These are phyloP conservation scores for Psilocybe cubensis DNA, from an alignment of 768 basidiomycete genomes.

Conservation along the genomic window DNA sequence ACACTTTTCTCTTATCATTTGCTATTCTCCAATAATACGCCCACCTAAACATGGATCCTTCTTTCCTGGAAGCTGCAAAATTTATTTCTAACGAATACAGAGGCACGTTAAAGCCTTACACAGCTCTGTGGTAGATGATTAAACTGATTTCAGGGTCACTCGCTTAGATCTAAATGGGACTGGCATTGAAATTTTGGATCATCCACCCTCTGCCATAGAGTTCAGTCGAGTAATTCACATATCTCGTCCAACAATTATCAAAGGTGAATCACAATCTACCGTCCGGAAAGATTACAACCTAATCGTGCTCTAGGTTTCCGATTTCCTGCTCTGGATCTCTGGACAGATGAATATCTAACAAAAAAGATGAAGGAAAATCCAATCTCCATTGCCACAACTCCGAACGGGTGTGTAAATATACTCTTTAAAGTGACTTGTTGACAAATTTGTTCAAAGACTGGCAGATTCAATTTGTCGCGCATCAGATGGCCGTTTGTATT, in stretches of 20 bases:
- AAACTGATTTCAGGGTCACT: background rate
- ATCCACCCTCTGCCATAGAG: conserved; percentile 67
- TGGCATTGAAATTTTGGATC: conserved; percentile 49
- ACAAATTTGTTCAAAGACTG: conserved; percentile 45
- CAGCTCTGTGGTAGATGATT: background rate
- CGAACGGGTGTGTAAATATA: conserved; percentile 65
- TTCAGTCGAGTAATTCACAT: conserved; percentile 71
- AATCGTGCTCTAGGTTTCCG: conserved; percentile 43
- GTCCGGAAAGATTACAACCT: background rate
- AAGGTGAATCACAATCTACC: conserved; percentile 44
- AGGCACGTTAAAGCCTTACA: conserved; percentile 30
- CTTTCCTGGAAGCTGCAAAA: background rate
- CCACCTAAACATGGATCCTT: background rate
- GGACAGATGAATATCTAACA: conserved; percentile 69
- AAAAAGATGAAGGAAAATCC: conserved; percentile 51
- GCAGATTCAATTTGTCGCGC: conserved; percentile 74
- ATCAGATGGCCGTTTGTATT: conserved; percentile 62
- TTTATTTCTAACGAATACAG: conserved; percentile 45
- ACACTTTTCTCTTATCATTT: too few relatives aligned
- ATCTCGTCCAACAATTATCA: conserved; percentile 75
- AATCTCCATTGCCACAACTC: conserved; percentile 81
- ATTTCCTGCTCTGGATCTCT: conserved; percentile 52
- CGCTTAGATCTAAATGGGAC: conserved; percentile 62
- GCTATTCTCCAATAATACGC: background rate
- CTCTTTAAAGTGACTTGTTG: background rate